Evolutionary conservation across 305 asterid species (phyloP).

Genomic region (Solanum hybrid): DNA sequence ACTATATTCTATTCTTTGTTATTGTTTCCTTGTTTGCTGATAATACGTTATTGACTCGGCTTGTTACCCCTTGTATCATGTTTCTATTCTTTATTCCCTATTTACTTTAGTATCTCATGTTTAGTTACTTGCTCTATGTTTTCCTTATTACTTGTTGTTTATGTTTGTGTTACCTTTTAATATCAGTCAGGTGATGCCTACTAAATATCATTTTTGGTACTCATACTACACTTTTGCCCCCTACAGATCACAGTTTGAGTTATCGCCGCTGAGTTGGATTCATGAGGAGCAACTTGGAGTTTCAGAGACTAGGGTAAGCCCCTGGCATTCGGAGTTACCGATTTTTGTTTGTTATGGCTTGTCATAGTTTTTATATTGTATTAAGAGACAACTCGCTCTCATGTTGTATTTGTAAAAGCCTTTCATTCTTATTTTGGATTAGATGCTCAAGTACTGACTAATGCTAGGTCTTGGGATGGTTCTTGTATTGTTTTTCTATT

Average conservation of each 20-base stretch:
- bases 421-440: background rate
- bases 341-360: background rate
- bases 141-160: background rate
- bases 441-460: background rate
- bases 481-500: background rate
- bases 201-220: background rate
- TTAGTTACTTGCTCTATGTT: background rate
- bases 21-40: background rate
- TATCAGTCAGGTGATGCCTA: background rate
- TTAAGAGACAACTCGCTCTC: background rate
- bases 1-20: background rate
- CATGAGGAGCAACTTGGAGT: background rate
- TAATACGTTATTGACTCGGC: background rate
- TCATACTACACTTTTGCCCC: background rate
- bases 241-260: background rate
- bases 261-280: background rate
- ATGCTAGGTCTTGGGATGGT: background rate
- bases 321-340: too few relatives aligned
- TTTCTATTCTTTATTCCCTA: background rate
- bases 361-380: background rate
- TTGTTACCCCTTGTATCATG: background rate
- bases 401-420: background rate
- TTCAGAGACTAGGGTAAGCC: background rate
- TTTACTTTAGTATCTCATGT: background rate
- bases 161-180: background rate